Base-by-base conservation (phyloP, 1,139 yeast genomes). In the Trichomonascaceae sp. region DNA sequence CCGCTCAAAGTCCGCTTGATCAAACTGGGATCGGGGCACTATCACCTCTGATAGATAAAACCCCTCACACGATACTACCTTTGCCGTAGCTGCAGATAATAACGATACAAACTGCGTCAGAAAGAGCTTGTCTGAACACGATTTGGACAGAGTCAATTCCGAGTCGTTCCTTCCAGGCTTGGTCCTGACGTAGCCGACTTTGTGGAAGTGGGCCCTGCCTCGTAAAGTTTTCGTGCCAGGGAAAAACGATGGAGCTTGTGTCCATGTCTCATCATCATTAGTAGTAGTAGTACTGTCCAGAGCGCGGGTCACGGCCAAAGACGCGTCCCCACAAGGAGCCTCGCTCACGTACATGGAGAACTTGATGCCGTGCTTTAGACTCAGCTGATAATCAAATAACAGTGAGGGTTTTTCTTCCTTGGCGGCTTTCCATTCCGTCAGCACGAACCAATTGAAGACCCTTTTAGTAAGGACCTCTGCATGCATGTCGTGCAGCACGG, bases 251-350 rank as follows among this genome's bases (percentile, higher is more conserved):
- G 23, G 23, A 8, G 23, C 6, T 28, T 34, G 6, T 51, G 20
- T 13, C 26, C 29, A 16, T 17, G 11, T 16, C 16, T 45, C 43
- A 13, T 51, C 51, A 2, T 30, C 34, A 44, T 33, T 15, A 30
- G 29, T 13, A 28, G 40, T 16, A 39, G 27, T 8, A 45, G 44
- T 9, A 42, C 41, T 3, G 37, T 35, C 55, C 55, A 48, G 17
- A 45, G 49, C 4, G 50, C 47, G 4, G 3, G 64, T 39, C 4
- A 51, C 40, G 18, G 64, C 65, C 73, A 84, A 69, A 5, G 93
- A 78, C 0, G 84, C 76, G 52, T 87, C 97, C 1, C 98, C 98
- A 60, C 98, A 87, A 0, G 97, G 97, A 0, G 81, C 68, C 42
- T 81, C 93, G 4, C 92, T 76, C 1, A 82, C 62, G 42, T 76